These are phyloP conservation scores for Neurospora sp. DNA, from an alignment of 2,329 filamentous ascomycete genomes.

Conservation along the genomic window DNA sequence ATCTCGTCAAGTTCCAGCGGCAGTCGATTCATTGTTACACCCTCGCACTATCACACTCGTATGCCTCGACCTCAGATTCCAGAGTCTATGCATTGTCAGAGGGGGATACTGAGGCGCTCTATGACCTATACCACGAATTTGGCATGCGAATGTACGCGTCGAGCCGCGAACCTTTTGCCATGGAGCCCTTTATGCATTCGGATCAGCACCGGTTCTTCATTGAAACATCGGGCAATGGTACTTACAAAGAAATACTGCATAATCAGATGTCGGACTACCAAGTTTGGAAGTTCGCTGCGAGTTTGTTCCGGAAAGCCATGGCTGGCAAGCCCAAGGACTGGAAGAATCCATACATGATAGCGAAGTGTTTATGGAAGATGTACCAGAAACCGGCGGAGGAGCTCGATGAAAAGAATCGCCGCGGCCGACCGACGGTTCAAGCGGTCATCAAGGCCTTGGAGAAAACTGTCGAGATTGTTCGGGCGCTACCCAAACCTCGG, in stretches of 20 bases:
- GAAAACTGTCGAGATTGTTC: slow-evolving; percentile 40
- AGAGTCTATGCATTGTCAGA: slow-evolving; percentile 22
- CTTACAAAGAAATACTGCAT: slow-evolving; percentile 42
- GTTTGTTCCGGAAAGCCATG: slow-evolving; percentile 47
- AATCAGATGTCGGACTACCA: slow-evolving; percentile 50
- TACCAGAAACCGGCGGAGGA: slow-evolving; percentile 38
- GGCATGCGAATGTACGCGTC: slow-evolving; percentile 53
- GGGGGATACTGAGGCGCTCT: slow-evolving; percentile 42
- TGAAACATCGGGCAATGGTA: slow-evolving; percentile 37
- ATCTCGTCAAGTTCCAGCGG: slow-evolving; percentile 67
- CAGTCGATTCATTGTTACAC: slow-evolving; percentile 75
- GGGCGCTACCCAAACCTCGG: slow-evolving; percentile 42
- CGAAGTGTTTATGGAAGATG: slow-evolving; percentile 57
- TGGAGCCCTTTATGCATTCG: slow-evolving; percentile 49
- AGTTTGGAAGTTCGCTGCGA: slow-evolving; percentile 51
- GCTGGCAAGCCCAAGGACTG: slow-evolving; percentile 44
- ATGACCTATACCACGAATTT: slow-evolving; percentile 51
- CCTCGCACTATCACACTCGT: slow-evolving; percentile 47
- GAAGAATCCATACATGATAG: slow-evolving; percentile 52
- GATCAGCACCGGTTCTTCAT: slow-evolving; percentile 51
- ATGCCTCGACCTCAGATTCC: slow-evolving; percentile 34
- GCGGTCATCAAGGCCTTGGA: slow-evolving; percentile 40
- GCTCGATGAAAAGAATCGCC: slow-evolving; percentile 34
- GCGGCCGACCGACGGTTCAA: slow-evolving; percentile 27
- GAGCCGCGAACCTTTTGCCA: slow-evolving; percentile 51